Conservation (phyloP, 176 grass and related monocot genomes). For the Rhynchospora pubera region DNA sequence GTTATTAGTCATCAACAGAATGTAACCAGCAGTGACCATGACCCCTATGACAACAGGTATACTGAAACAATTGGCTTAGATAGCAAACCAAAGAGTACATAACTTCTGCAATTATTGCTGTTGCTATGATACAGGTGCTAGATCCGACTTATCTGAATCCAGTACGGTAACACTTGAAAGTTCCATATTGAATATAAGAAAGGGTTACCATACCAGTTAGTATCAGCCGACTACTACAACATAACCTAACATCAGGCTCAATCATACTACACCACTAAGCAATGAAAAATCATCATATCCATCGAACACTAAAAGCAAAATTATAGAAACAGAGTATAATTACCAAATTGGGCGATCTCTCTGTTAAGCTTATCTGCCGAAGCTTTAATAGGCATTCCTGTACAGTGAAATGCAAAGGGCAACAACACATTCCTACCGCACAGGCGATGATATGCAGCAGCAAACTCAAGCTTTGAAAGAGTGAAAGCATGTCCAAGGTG, state of each 20-base stretch:
- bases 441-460: conserved; percentile 51
- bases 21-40: background rate
- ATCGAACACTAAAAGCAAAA: background rate
- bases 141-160: background rate
- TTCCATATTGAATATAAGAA: background rate
- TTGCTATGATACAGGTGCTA: no score
- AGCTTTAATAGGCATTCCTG: conserved; percentile 83
- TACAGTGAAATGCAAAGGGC: conserved; percentile 68
- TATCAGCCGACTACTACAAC: background rate
- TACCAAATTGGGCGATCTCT: conserved; percentile 52
- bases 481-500: conserved; percentile 69
- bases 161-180: background rate
- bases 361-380: conserved; percentile 58
- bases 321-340: background rate
- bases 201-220: background rate
- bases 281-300: no score
- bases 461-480: conserved; percentile 72
- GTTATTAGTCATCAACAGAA: background rate
- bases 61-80: background rate
- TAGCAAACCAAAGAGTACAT: no score
- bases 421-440: conserved; percentile 54
- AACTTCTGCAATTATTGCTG: no score
- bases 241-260: background rate
- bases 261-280: background rate
- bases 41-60: background rate